Evolutionary conservation across 805 yeast genomes (phyloP), one percentile per base, ranked within the genome.

Genomic region (Zygosaccharomyces bisporus): DNA sequence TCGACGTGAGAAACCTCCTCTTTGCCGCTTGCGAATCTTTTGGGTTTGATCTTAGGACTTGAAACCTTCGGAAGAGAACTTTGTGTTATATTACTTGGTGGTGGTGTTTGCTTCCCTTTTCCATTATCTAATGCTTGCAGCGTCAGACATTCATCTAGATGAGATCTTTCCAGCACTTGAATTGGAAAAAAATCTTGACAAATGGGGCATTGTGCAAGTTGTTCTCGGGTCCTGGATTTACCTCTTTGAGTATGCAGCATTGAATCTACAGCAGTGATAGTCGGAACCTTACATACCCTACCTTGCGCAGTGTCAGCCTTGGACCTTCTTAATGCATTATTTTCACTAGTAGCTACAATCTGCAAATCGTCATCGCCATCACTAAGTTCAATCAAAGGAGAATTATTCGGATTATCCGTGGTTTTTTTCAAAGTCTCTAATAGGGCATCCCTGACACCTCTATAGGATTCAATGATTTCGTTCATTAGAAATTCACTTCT

Each of bases 401-500:
- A 38, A 39, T 50, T 51, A 34, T 35, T 41, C 19, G 4, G n/a
- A 19, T 20, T 27, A 23, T 19, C 38, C 12, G 27, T 17, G 6
- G 20, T 21, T 5, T 18, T 14, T 12, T 38, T 41, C 39, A 75
- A 47, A 17, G 52, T 39, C 5, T 67, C 66, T 9, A 74, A 21
- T 25, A 79, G 54, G 5, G 63, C 64, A 2, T 63, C 55, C 50
- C 84, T 63, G n/a, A 75, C 46, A 9, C 61, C 57, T 12, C 57
- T 61, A 61, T 75, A 81, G 60, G 85, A 75, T 31, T 64, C 62
- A 1, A 79, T 81, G 0, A 86, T 67, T 50, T 86, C 95, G 56
- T 84, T 95, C n/a, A 88, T 63, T 5, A 82, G 65, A 30, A 79
- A 73, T 35, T 83, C 86, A 52, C 85, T 76, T 47, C 81, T 73